Conservation (phyloP, 768 basidiomycete species). For the Trametes elegans region DNA sequence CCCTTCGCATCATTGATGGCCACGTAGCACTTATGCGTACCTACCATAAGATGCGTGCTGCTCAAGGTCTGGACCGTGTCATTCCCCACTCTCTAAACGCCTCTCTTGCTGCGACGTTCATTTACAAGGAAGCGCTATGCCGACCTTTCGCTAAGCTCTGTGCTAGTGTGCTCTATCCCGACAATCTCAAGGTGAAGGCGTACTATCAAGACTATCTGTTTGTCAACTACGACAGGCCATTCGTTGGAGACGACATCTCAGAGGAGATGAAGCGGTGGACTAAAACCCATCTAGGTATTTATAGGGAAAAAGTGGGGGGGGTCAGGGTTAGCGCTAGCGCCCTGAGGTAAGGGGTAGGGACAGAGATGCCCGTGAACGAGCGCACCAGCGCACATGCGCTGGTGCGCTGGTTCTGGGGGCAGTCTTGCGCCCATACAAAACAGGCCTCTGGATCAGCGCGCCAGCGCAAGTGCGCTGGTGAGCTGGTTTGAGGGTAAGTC, state of each 20-base stretch:
- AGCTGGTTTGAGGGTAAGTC: no score
- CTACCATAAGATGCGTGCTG: constrained; percentile 9
- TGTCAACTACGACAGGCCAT: constrained; percentile 8
- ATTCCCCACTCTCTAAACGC: constrained; percentile 12
- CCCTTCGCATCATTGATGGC: not conserved
- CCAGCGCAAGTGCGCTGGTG: no score
- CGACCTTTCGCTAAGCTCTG: constrained; percentile 6
- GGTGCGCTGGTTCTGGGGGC: no score
- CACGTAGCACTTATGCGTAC: constrained; percentile 5
- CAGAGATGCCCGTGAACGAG: no score
- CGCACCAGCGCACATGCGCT: no score
- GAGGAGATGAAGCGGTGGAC: constrained; percentile 1
- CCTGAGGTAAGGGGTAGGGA: no score
- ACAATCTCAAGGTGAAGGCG: not conserved
- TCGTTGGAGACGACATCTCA: constrained; percentile 1
- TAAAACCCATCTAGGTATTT: not conserved
- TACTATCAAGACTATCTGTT: constrained; percentile 8
- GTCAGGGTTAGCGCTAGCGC: no score
- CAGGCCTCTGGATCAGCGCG: no score
- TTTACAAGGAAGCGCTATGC: constrained; percentile 7
- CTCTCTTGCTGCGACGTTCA: not conserved
- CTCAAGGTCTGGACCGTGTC: not conserved
- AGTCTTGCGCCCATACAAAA: no score
- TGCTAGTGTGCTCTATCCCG: not conserved
- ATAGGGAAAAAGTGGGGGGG: no score